phyloP scores from a whole-genome alignment of 306 rosid genomes.

The Delonix regia region DNA sequence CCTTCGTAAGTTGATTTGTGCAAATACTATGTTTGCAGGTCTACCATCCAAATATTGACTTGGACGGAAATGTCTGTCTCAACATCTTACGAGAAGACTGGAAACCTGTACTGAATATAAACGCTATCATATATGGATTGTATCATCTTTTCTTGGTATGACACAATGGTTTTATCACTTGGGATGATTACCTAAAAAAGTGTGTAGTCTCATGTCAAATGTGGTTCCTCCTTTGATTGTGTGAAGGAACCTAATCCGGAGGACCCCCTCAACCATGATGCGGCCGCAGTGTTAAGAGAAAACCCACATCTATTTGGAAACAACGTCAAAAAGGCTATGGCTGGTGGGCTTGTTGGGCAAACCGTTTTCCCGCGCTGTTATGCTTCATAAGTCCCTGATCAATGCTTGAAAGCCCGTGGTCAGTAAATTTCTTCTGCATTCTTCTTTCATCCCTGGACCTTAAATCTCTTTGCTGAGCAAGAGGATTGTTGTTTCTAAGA shows the following conservation, averaged over 20 bases:
- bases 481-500: constrained; percentile 29
- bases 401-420: constrained; percentile 46
- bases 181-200: neutral
- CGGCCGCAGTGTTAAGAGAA: constrained; percentile 89
- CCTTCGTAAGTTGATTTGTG: constrained; percentile 7
- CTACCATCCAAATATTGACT: constrained; percentile 94
- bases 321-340: constrained; percentile 91
- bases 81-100: constrained; percentile 96
- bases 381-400: constrained; percentile 33
- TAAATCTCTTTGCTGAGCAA: constrained; percentile 39
- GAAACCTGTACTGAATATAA: constrained; percentile 95
- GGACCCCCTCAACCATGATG: constrained; percentile 95
- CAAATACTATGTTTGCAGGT: constrained; percentile 50
- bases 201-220: too few relatives aligned
- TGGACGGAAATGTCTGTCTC: constrained; percentile 96
- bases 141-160: constrained; percentile 88
- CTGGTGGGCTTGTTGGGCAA: constrained; percentile 92
- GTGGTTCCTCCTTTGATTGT: constrained; percentile 1
- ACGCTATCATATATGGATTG: constrained; percentile 83
- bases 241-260: constrained; percentile 86
- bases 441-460: constrained; percentile 29
- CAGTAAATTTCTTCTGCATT: constrained; percentile 41
- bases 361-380: constrained; percentile 74
- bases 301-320: constrained; percentile 76
- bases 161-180: neutral